These are phyloP conservation scores for Fraxinus nigra DNA, from an alignment of 305 asterid genomes.

Conservation along the genomic window DNA sequence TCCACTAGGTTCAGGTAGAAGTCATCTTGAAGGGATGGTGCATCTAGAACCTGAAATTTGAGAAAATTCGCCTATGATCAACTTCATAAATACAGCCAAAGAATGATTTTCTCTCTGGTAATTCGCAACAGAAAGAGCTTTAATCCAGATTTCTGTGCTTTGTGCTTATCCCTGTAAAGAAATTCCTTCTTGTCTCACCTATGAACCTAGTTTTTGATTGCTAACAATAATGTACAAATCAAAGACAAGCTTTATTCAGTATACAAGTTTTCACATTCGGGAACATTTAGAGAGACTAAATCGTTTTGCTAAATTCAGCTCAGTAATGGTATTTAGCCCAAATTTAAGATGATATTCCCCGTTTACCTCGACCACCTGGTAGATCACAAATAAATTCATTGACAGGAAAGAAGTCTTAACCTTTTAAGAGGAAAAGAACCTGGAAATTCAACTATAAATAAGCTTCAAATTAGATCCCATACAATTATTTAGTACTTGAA, in stretches of 20 bases:
- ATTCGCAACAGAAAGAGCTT: not conserved
- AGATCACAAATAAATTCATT: not conserved
- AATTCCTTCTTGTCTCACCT: not conserved
- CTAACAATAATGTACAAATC: not conserved
- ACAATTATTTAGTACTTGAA: not conserved
- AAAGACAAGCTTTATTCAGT: not conserved
- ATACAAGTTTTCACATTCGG: not conserved
- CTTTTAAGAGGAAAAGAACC: not conserved
- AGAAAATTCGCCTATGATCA: not conserved
- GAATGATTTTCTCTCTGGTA: not conserved
- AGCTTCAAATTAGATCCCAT: not conserved
- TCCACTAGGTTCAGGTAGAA: conserved; percentile 92
- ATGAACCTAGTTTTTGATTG: not conserved
- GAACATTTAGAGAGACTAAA: not conserved
- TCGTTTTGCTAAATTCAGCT: conserved; percentile 13
- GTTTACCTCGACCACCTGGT: not conserved
- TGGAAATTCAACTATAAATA: not conserved
- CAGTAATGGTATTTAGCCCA: not conserved
- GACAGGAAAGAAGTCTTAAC: not conserved
- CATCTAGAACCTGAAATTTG: conserved; percentile 80
- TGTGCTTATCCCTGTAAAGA: not conserved
- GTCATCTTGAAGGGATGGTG: conserved; percentile 97
- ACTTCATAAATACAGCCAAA: not conserved
- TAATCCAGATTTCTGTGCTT: not conserved
- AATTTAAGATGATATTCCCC: not conserved